Evolutionary conservation across 345 rosid species (phyloP), one percentile per base, ranked within the genome.

Genomic region (Aethionema arabicum): DNA sequence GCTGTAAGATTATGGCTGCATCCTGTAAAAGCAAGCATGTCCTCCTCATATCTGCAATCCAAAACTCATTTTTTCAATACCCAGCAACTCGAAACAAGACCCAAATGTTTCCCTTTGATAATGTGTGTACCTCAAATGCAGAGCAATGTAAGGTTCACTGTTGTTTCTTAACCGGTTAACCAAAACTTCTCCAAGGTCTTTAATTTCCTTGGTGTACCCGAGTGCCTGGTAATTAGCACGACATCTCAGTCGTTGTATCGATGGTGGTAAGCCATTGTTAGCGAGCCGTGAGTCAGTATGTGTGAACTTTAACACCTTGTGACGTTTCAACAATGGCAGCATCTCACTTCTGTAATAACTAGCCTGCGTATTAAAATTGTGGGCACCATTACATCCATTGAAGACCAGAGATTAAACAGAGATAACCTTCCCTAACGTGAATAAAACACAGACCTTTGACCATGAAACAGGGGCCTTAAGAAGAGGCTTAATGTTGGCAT

Each of bases 11-110:
- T 90, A 78, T 90, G 89, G 82, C 64, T 90, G 79, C 99, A 95
- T 60, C 99, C 99, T 3, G 97, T 95, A 79, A 95, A 95, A 21
- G 99, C 88, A 43, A 95, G 89, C 99, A 95, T 90, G 70, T 95
- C 99, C 76, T 95, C 90, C 89, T 95, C 99, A 40, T 88, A 93
- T 77, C 99, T 92, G 83, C 66, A 75, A 49, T 70, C 14, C 56
- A 70, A 50, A 54, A 45, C 41, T 16, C 56, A 6, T 69, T 61
- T 16, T 16, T 8, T 53, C 44, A 46, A 12, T 36, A 53, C 63
- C 10, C 11, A 0, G 2, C 11, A 2, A 11, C n/a, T 12, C 10
- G 44, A 40, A 40, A 12, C 11, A 7, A n/a, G 11, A 61, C 32
- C 14, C 42, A 37, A 3, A 5, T 16, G 11, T 36, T 52, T 53